A percentile compares a stretch with the other conserved stretches of the same genome.
Conservation (phyloP, 257 asterid genomes). For the Rehmannia glutinosa region DNA sequence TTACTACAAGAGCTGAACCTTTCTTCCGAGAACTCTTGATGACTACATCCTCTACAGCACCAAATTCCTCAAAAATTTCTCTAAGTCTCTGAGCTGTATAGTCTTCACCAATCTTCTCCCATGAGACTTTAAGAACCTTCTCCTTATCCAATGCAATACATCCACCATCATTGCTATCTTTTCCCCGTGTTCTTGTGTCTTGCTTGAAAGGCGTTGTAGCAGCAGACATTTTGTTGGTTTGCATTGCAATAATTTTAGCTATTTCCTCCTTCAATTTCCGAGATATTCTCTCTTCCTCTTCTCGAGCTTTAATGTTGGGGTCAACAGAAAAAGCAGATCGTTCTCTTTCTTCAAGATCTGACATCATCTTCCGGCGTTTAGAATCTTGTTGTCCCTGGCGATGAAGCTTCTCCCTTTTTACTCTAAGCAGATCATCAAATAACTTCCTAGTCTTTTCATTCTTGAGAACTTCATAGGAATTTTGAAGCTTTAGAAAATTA, state of each 20-base stretch:
- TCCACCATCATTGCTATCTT: slow-evolving; percentile 28
- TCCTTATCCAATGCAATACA: slow-evolving; percentile 48
- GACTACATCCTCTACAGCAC: slow-evolving; percentile 77
- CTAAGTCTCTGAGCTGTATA: slow-evolving; percentile 58
- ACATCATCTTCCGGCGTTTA: slow-evolving; percentile 75
- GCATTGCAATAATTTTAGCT: slow-evolving; percentile 57
- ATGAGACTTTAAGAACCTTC: slow-evolving; percentile 78
- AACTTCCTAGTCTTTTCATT: slow-evolving; percentile 69
- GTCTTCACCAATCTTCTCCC: slow-evolving; percentile 78
- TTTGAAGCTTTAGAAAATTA: slow-evolving; percentile 55
- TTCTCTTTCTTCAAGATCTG: slow-evolving; percentile 77
- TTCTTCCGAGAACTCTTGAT: slow-evolving; percentile 71
- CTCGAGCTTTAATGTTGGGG: slow-evolving; percentile 37
- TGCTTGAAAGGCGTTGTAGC: slow-evolving; percentile 30
- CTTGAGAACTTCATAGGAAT: slow-evolving; percentile 61
- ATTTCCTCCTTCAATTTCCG: slow-evolving; percentile 59
- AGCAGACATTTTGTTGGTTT: slow-evolving; percentile 27
- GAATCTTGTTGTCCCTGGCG: slow-evolving; percentile 60
- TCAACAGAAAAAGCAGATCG: slow-evolving; percentile 52
- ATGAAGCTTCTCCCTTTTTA: slow-evolving; percentile 54
- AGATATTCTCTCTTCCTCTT: slow-evolving; percentile 59
- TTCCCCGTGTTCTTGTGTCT: slow-evolving; percentile 21
- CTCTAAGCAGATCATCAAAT: slow-evolving; percentile 59
- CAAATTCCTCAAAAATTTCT: slow-evolving; percentile 66
- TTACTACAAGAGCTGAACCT: slow-evolving; percentile 83